These are phyloP conservation scores for Globisporangium parvum DNA, from an alignment of 352 stramenopile genomes.

Conservation along the genomic window DNA sequence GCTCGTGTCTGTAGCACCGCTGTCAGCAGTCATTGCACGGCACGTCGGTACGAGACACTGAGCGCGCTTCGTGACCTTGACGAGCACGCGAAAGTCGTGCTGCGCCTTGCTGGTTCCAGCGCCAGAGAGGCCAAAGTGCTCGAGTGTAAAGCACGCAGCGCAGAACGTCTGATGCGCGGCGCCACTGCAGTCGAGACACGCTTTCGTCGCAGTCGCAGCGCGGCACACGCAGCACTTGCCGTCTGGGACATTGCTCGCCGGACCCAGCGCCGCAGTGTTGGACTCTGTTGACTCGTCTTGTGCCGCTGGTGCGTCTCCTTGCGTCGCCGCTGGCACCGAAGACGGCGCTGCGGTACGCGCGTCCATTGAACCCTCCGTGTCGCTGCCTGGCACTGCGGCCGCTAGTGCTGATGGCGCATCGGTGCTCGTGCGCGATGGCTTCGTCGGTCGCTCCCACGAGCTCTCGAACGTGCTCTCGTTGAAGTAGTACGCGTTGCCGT, in stretches of 20 bases:
- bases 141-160: constrained; percentile 41
- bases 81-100: constrained; percentile 58
- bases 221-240: constrained; percentile 38
- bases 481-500: constrained; percentile 64
- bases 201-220: constrained; percentile 27
- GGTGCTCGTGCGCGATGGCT: background rate
- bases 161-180: constrained; percentile 28
- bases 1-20: constrained; percentile 4
- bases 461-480: constrained; percentile 44
- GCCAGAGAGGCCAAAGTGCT: constrained; percentile 21
- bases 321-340: background rate
- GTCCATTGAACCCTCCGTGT: background rate
- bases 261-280: background rate
- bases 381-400: background rate
- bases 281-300: background rate
- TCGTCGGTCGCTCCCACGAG: constrained; percentile 31
- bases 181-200: constrained; percentile 48
- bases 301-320: background rate
- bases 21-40: background rate
- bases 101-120: constrained; percentile 12
- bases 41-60: constrained; percentile 28
- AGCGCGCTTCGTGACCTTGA: constrained; percentile 14
- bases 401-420: background rate
- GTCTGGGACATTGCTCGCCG: constrained; percentile 9
- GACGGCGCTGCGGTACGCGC: no score